A percentile compares a stretch with the other conserved stretches of the same genome.
Conservation (phyloP, 257 asterid species). For the Fraxinus excelsior region DNA sequence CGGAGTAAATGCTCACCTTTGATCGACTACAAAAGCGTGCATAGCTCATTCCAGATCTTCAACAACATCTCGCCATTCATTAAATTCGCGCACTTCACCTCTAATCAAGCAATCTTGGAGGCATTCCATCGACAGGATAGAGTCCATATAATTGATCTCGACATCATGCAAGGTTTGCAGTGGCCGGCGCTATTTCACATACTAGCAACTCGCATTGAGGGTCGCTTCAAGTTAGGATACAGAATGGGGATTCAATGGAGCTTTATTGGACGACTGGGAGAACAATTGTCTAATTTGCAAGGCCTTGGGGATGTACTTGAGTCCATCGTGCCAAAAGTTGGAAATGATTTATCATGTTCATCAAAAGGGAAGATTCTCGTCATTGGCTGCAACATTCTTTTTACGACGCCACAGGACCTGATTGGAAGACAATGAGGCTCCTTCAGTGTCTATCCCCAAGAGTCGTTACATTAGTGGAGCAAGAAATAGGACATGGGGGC, state of each 20-base stretch:
- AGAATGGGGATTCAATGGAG: conserved; percentile 57
- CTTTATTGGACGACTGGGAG: conserved; percentile 63
- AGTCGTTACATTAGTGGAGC: conserved; percentile 72
- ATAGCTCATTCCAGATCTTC: conserved; percentile 60
- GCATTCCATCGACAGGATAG: conserved; percentile 49
- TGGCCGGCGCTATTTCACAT: conserved; percentile 87
- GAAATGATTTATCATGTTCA: conserved; percentile 43
- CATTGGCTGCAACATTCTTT: conserved; percentile 82
- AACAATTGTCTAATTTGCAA: conserved; percentile 60
- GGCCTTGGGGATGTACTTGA: conserved; percentile 64
- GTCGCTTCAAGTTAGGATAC: conserved; percentile 71
- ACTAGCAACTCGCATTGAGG: conserved; percentile 67
- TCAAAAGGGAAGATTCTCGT: conserved; percentile 61
- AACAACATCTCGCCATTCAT: conserved; percentile 67
- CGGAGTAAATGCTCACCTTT: conserved; percentile 61
- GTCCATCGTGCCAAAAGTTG: conserved; percentile 53
- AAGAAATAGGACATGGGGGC: conserved; percentile 62
- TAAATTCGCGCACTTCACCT: conserved; percentile 75
- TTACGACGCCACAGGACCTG: conserved; percentile 80
- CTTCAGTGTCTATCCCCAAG: conserved; percentile 55
- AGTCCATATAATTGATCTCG: conserved; percentile 71
- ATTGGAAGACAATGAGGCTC: conserved; percentile 62
- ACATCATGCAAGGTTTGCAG: conserved; percentile 82
- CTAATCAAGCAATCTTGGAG: conserved; percentile 80
- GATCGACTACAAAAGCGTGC: conserved; percentile 39